phyloP scores from a whole-genome alignment of 495 filamentous ascomycete genomes.

The Aspergillus sclerotioniger region DNA sequence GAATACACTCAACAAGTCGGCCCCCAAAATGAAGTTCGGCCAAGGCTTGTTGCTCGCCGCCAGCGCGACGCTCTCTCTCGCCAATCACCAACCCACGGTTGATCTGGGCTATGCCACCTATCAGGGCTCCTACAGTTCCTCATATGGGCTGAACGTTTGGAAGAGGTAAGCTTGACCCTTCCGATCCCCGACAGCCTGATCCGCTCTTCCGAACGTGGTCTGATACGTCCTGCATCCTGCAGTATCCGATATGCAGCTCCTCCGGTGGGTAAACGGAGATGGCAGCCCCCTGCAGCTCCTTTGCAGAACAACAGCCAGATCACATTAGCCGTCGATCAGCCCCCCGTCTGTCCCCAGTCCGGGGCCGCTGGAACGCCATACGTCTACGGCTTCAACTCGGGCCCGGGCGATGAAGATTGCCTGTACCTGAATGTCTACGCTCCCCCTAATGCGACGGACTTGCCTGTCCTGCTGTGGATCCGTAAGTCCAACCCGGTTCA shows the following conservation, averaged over 20 bases:
- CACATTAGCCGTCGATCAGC: constrained; percentile 9
- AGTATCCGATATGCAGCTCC: constrained; percentile 40
- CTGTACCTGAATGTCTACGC: constrained; percentile 67
- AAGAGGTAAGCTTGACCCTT: constrained; percentile 19
- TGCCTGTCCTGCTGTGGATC: constrained; percentile 67
- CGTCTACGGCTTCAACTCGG: constrained; percentile 10
- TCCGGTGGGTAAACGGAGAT: constrained; percentile 35
- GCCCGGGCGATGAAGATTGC: constrained; percentile 56
- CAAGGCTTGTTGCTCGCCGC: neutral
- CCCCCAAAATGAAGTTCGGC: neutral
- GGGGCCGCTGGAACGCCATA: constrained; percentile 14
- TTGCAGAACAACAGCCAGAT: constrained; percentile 12
- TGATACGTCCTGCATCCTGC: neutral
- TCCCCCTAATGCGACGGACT: constrained; percentile 46
- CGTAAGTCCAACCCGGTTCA: constrained; percentile 16
- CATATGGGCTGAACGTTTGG: constrained; percentile 21
- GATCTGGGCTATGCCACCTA: constrained; percentile 25
- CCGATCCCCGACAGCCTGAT: neutral
- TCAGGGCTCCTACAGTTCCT: constrained; percentile 19
- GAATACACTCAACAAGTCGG: neutral
- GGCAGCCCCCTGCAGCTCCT: constrained; percentile 32
- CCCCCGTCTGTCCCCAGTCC: constrained; percentile 19
- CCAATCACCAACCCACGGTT: constrained; percentile 9
- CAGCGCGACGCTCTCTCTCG: neutral
- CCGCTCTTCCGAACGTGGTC: neutral